Conservation (phyloP, 208 protist genomes). For the Borovskyia barvae region DNA sequence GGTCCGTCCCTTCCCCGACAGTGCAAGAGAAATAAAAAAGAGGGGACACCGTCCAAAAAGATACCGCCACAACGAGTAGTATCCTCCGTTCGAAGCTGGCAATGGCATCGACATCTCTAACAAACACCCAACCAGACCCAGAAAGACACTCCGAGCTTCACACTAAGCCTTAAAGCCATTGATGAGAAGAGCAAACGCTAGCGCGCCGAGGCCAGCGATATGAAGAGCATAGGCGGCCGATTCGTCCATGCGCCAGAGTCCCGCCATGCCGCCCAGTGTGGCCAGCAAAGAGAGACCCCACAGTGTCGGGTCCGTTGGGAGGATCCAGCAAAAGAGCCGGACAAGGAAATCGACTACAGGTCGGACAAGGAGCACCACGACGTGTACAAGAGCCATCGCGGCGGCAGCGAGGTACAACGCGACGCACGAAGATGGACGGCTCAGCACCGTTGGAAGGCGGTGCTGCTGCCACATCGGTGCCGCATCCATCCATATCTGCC, state of each 20-base stretch:
- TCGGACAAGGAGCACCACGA: conserved; percentile 31
- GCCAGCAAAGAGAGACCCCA: conserved; percentile 50
- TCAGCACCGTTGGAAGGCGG: conserved; percentile 13
- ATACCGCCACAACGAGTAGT: too few relatives aligned
- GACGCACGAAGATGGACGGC: conserved; percentile 11
- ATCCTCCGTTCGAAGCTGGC: too few relatives aligned
- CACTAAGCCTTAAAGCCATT: conserved; percentile 56
- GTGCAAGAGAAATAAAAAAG: too few relatives aligned
- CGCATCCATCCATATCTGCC: conserved; percentile 14
- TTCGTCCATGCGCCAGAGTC: conserved; percentile 28
- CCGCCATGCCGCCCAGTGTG: conserved; percentile 20
- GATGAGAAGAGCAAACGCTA: conserved; percentile 39
- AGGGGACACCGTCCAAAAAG: too few relatives aligned
- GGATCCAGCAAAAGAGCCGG: conserved; percentile 26
- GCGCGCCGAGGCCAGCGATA: conserved; percentile 11
- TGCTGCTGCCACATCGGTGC: conserved; percentile 11
- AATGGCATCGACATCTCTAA: too few relatives aligned
- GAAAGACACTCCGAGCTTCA: not conserved
- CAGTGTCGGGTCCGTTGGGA: conserved; percentile 71
- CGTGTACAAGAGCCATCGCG: conserved; percentile 43
- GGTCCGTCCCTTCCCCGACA: too few relatives aligned
- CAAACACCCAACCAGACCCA: not conserved
- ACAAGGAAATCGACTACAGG: conserved; percentile 37
- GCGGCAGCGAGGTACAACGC: conserved; percentile 37
- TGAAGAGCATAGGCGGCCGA: conserved; percentile 11